phyloP scores from a whole-genome alignment of 2,329 filamentous ascomycete species.

The Phialophora expanda region DNA sequence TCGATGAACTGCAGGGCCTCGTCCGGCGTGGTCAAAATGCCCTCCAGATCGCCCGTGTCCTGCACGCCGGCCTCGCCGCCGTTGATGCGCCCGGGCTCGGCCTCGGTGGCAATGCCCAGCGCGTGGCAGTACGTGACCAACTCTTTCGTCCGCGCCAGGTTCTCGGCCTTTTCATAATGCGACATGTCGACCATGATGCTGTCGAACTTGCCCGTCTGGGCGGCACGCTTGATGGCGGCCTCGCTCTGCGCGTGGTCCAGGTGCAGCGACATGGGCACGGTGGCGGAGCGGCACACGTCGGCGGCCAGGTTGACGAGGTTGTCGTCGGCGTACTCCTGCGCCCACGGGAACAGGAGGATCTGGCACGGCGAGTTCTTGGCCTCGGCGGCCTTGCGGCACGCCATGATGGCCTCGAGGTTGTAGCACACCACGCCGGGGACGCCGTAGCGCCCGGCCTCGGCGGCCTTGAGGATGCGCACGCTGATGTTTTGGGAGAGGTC shows the following conservation, averaged over 20 bases:
- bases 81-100: slow-evolving; percentile 73
- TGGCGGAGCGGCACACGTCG: slow-evolving; percentile 61
- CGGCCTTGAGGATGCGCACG: slow-evolving; percentile 42
- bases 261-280: slow-evolving; percentile 66
- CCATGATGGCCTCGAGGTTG: slow-evolving; percentile 73
- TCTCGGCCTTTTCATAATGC: slow-evolving; percentile 73
- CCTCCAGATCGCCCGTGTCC: slow-evolving; percentile 67
- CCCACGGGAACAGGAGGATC: slow-evolving; percentile 77
- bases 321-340: slow-evolving; percentile 67
- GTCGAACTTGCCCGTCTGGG: slow-evolving; percentile 64
- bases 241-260: slow-evolving; percentile 70
- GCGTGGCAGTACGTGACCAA: slow-evolving; percentile 68
- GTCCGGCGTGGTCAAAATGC: slow-evolving; percentile 69
- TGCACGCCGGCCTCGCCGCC: slow-evolving; percentile 76
- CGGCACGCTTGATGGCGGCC: slow-evolving; percentile 65
- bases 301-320: slow-evolving; percentile 62
- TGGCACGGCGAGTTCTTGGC: slow-evolving; percentile 70
- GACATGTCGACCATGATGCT: slow-evolving; percentile 80
- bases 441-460: slow-evolving; percentile 39
- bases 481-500: slow-evolving; percentile 40
- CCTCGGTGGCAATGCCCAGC: slow-evolving; percentile 70
- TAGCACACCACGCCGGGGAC: slow-evolving; percentile 49
- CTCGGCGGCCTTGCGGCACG: slow-evolving; percentile 71
- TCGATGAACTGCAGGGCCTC: slow-evolving; percentile 72
- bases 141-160: slow-evolving; percentile 67